These are phyloP conservation scores for Chlamydomonas sp. DNA, from an alignment of 139 green algal species.

Conservation along the genomic window DNA sequence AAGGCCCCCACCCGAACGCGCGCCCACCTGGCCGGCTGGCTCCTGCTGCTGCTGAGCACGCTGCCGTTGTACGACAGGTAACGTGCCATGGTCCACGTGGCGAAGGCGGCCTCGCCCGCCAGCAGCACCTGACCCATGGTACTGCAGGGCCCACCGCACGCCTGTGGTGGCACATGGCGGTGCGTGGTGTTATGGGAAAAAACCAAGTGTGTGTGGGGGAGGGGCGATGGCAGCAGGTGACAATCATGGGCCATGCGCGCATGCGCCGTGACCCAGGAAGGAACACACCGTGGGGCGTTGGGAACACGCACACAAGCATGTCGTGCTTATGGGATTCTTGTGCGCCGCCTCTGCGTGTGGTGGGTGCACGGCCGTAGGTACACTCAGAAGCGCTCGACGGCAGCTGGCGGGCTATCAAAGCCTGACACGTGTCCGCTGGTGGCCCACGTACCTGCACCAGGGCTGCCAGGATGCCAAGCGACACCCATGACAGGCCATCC, in stretches of 20 bases:
- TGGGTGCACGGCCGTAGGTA: neutral
- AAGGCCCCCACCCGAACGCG: neutral
- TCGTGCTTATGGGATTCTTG: neutral
- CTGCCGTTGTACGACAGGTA: conserved; percentile 1
- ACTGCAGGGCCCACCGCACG: neutral
- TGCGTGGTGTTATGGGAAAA: neutral
- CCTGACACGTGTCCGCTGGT: neutral
- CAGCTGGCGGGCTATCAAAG: neutral
- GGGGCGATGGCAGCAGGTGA: neutral
- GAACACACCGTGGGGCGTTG: too few species aligned
- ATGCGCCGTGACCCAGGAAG: neutral
- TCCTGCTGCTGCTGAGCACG: neutral
- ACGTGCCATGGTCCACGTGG: neutral
- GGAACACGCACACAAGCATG: too few species aligned
- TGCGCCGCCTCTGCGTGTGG: neutral
- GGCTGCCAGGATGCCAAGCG: conserved; percentile 11
- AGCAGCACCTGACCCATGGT: conserved; percentile 13
- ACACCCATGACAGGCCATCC: conserved; percentile 17
- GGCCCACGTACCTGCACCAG: conserved; percentile 12
- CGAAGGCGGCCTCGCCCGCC: conserved; percentile 10
- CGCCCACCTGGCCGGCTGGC: too few species aligned
- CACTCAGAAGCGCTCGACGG: neutral
- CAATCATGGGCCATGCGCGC: neutral
- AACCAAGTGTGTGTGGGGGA: neutral
- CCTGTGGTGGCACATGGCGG: neutral